Base-by-base conservation (phyloP, 768 basidiomycete species). In the Ramaria sp. region DNA sequence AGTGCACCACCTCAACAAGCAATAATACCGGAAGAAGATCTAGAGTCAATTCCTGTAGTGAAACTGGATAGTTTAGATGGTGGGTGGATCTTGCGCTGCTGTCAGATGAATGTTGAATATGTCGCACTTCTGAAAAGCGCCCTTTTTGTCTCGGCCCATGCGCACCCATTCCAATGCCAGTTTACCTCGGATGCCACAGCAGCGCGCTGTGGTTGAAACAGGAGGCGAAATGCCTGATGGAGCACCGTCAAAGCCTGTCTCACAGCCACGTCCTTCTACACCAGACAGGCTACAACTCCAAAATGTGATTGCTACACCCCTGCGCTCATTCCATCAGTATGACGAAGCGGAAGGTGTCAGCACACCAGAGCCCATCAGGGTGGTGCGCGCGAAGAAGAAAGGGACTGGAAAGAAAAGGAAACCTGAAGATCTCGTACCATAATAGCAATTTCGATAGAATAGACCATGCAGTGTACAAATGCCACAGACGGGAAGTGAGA, bases 41-140 rank as follows among this genome's bases (percentile, higher is more conserved):
- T 96, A n/a, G 92, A 96, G 63, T 80, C 84, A 9, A 97, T 98
- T 69, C 94, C 95, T 0, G 81, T 99, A 22, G 90, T 97, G 31
- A 80, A 75, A 59, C 70, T 98, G 47, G 89, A 95, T 42, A 82
- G 78, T 58, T 77, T 88, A 69, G 1, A 37, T 59, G 59, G 5
- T 62, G 61, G 1, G 61, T 20, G 45, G 34, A 37, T 13, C 13
- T 37, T 27, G 27, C 27, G 5, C 27, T 27, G 27, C 27, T 37
- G 34, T 37, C 9, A 34, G 11, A 34, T 11, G 33, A 34, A 34
- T 11, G 33, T 34, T 34, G 33, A 34, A 11, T 11, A 34, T 34
- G 11, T 80, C 1, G 70, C 83, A n/a, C 71, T 69, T 1, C 53
- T 71, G 17, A 51, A 51, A 3, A 38, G 30, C 50, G 3, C 31